These are phyloP conservation scores for Hylodesmum podocarpum DNA, from an alignment of 306 rosid genomes.

Conservation along the genomic window DNA sequence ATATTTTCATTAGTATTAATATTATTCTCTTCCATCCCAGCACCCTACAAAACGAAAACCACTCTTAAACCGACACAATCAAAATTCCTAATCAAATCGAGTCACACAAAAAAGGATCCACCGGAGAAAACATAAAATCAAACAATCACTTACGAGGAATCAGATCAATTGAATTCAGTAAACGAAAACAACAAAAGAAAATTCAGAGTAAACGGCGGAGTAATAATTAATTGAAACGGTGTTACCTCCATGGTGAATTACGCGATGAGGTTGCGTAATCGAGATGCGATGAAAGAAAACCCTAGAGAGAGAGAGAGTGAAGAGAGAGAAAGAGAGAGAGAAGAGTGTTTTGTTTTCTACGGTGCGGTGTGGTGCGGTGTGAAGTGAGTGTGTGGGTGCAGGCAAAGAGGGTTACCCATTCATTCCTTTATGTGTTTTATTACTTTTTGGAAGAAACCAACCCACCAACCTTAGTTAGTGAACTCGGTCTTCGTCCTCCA, in stretches of 20 bases:
- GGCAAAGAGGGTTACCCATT: not conserved
- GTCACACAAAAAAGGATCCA: not conserved
- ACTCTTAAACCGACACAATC: not conserved
- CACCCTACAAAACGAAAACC: slow-evolving; percentile 43
- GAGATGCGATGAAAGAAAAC: slow-evolving; percentile 27
- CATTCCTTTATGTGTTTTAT: not conserved
- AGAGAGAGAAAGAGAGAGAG: slow-evolving; percentile 24
- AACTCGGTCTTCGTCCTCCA: slow-evolving; percentile 40
- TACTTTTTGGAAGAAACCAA: slow-evolving; percentile 22
- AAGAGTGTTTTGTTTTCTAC: not conserved
- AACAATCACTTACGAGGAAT: not conserved
- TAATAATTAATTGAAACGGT: not conserved
- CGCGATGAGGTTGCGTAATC: slow-evolving; percentile 9
- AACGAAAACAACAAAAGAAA: not conserved
- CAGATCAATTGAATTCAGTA: slow-evolving; percentile 15
- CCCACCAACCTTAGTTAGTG: not conserved
- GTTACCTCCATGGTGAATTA: slow-evolving; percentile 49
- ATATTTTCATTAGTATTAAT: not conserved
- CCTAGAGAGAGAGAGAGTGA: slow-evolving; percentile 26
- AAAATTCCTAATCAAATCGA: not conserved
- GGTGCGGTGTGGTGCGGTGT: slow-evolving; percentile 12
- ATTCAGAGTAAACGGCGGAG: not conserved
- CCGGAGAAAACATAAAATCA: not conserved
- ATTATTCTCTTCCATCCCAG: slow-evolving; percentile 51
- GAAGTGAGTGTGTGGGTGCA: slow-evolving; percentile 15